These are phyloP conservation scores for Penicillium sp. DNA, from an alignment of 2,329 filamentous ascomycete genomes.

Conservation along the genomic window DNA sequence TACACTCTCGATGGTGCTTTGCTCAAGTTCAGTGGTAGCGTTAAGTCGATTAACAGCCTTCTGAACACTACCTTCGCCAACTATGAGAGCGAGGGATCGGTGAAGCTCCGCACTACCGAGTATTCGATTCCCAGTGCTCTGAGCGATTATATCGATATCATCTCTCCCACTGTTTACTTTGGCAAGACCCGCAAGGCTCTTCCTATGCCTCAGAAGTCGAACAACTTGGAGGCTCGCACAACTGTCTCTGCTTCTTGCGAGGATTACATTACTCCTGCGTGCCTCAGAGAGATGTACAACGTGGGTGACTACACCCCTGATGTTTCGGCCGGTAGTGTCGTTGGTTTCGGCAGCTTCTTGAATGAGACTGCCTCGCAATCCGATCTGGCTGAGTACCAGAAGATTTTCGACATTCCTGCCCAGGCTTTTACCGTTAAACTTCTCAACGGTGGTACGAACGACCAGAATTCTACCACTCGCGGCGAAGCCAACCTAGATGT, in stretches of 20 bases:
- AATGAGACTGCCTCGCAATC: slow-evolving; percentile 51
- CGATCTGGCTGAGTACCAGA: slow-evolving; percentile 47
- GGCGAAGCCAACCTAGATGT: slow-evolving; percentile 63
- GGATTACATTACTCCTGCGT: slow-evolving; percentile 47
- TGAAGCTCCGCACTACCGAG: slow-evolving; percentile 46
- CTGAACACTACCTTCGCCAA: slow-evolving; percentile 52
- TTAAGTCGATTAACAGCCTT: slow-evolving; percentile 46
- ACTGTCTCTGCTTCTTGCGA: slow-evolving; percentile 29
- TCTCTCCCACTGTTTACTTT: slow-evolving; percentile 56
- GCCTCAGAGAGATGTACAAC: slow-evolving; percentile 52
- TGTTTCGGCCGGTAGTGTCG: slow-evolving; percentile 47
- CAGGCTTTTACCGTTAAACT: slow-evolving; percentile 35
- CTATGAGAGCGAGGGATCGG: slow-evolving; percentile 41
- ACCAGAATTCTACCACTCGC: slow-evolving; percentile 43
- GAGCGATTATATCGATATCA: slow-evolving; percentile 44
- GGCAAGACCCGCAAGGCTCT: slow-evolving; percentile 33
- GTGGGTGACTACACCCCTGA: slow-evolving; percentile 49
- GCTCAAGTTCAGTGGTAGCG: slow-evolving; percentile 46
- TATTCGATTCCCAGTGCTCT: slow-evolving; percentile 45
- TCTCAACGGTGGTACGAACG: slow-evolving; percentile 43
- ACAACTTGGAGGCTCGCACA: slow-evolving; percentile 10
- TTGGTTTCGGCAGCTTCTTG: slow-evolving; percentile 55
- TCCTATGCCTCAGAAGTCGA: neutral
- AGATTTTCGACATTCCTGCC: slow-evolving; percentile 42
- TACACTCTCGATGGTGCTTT: slow-evolving; percentile 42